Conservation (phyloP, 352 stramenopile genomes). For the Phytophthora gonapodyides region DNA sequence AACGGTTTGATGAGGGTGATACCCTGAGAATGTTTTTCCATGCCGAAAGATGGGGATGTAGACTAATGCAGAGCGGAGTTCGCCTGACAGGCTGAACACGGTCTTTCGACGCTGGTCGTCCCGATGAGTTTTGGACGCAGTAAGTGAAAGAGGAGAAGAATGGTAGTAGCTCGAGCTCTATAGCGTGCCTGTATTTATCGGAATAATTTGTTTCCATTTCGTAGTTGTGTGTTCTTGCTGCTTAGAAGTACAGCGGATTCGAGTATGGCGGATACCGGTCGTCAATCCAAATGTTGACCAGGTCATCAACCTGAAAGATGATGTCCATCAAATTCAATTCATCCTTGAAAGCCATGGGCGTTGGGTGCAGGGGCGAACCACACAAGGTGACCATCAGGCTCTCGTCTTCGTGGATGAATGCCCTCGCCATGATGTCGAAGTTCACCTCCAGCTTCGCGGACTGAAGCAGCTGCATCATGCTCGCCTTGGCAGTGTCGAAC, state of each 20-base stretch:
- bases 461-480: conserved; percentile 47
- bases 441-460: conserved; percentile 52
- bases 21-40: conserved; percentile 8
- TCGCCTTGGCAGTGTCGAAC: conserved; percentile 55
- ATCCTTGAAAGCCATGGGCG: conserved; percentile 59
- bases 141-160: neutral
- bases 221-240: neutral
- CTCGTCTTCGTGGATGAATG: conserved; percentile 57
- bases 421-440: conserved; percentile 66
- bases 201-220: conserved; percentile 23
- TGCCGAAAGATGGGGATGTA: conserved; percentile 19
- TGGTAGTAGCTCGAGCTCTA: conserved; percentile 5
- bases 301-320: conserved; percentile 68
- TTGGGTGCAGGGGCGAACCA: conserved; percentile 55
- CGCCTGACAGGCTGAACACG: conserved; percentile 25
- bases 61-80: conserved; percentile 26
- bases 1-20: conserved; percentile 13
- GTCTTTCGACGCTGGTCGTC: conserved; percentile 9
- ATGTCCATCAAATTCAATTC: conserved; percentile 61
- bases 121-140: conserved; percentile 20
- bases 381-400: conserved; percentile 64
- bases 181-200: conserved; percentile 32
- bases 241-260: conserved; percentile 71
- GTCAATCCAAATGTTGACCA: conserved; percentile 80
- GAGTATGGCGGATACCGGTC: conserved; percentile 69